Evolutionary conservation across 306 rosid genomes (phyloP).

Genomic region (Sechiopsis laciniata): DNA sequence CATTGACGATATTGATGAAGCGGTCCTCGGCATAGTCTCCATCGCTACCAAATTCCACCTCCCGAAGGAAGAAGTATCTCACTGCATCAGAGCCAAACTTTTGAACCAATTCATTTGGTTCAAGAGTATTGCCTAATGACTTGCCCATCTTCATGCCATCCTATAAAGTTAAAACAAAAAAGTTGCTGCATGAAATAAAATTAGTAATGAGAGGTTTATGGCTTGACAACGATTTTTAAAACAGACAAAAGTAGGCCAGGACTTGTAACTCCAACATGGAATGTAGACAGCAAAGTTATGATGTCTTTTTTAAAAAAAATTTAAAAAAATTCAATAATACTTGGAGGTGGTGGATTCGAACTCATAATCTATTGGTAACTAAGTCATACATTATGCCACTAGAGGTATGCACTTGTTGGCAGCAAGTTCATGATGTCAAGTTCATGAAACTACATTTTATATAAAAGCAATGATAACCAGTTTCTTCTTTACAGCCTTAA

Average conservation of each 20-base stretch:
- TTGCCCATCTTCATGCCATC: slow-evolving; percentile 99
- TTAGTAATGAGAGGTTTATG: neutral
- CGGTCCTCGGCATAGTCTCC: slow-evolving; percentile 98
- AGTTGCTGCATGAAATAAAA: slow-evolving; percentile 55
- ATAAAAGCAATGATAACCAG: neutral
- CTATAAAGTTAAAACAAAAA: slow-evolving; percentile 69
- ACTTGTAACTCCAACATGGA: neutral
- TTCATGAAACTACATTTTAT: neutral
- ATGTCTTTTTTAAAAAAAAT: too few species aligned
- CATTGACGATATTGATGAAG: slow-evolving; percentile 77
- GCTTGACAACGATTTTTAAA: neutral
- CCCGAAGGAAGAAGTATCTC: slow-evolving; percentile 89
- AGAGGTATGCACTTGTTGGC: too few species aligned
- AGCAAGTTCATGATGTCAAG: neutral
- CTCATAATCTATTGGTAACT: too few species aligned
- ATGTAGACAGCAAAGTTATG: neutral
- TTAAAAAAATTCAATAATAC: too few species aligned
- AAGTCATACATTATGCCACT: too few species aligned
- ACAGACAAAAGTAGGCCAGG: neutral
- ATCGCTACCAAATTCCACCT: slow-evolving; percentile 86
- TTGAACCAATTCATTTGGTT: slow-evolving; percentile 78
- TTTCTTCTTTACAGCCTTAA: neutral
- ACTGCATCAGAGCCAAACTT: slow-evolving; percentile 87
- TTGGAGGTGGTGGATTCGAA: too few species aligned
- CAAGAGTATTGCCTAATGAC: slow-evolving; percentile 91